Conservation (phyloP, 371 early-diverging fungal genomes). For the Mucor sp. region DNA sequence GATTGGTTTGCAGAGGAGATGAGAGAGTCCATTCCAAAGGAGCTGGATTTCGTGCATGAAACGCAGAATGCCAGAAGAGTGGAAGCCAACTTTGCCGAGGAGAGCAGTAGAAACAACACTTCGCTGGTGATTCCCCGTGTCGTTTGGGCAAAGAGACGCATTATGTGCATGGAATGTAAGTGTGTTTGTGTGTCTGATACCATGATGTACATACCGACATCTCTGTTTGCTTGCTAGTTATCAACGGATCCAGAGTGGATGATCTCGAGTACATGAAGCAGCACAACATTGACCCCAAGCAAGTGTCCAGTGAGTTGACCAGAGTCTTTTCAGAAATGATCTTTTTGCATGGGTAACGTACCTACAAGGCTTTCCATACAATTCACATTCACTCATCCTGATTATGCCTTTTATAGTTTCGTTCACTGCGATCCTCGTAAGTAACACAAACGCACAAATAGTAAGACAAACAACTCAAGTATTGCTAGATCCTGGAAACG, state of each 20-base stretch:
- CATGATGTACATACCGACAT: neutral
- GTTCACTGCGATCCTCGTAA: constrained; percentile 82
- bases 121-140: constrained; percentile 69
- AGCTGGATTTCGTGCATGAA: constrained; percentile 86
- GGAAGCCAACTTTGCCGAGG: constrained; percentile 56
- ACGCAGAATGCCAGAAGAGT: constrained; percentile 73
- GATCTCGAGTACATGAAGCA: constrained; percentile 68
- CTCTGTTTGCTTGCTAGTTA: constrained; percentile 31
- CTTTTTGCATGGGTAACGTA: constrained; percentile 72
- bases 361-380: neutral
- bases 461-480: neutral
- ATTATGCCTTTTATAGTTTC: constrained; percentile 34
- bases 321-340: constrained; percentile 89
- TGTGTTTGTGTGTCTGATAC: neutral
- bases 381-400: neutral
- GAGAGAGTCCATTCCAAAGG: constrained; percentile 79
- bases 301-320: constrained; percentile 76
- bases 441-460: constrained; percentile 8
- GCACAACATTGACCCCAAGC: constrained; percentile 70
- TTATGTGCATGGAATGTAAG: constrained; percentile 82
- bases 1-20: constrained; percentile 92
- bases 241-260: constrained; percentile 78
- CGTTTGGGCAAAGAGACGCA: constrained; percentile 62
- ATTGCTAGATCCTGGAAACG: constrained; percentile 66
- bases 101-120: constrained; percentile 23